Evolutionary conservation across 1,284 basidiomycete genomes (phyloP).

Genomic region (Hymenochaete sp.): DNA sequence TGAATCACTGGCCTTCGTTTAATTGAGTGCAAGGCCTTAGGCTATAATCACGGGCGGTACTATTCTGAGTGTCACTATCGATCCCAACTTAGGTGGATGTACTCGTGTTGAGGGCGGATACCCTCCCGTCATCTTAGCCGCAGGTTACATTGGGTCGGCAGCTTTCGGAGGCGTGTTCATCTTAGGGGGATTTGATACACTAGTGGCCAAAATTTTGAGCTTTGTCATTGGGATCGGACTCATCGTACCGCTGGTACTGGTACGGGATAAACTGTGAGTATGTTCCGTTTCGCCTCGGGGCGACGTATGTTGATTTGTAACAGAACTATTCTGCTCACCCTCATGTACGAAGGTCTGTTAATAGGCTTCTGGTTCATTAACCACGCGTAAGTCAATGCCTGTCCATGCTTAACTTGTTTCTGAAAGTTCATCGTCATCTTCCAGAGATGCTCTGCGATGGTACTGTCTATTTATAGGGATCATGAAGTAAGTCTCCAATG

Average conservation of each 20-base stretch:
- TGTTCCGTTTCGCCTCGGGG: conserved; percentile 9
- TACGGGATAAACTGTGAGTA: conserved; percentile 71
- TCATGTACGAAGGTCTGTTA: conserved; percentile 65
- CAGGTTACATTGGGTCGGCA: conserved; percentile 74
- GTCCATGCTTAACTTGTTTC: conserved; percentile 4
- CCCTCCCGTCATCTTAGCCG: conserved; percentile 57
- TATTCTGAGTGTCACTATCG: conserved; percentile 68
- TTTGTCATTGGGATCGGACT: conserved; percentile 72
- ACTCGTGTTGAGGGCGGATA: conserved; percentile 69
- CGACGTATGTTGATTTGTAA: conserved; percentile 10
- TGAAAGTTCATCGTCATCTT: conserved; percentile 3
- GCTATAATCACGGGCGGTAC: conserved; percentile 70
- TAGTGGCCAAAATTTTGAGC: conserved; percentile 74
- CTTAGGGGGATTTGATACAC: conserved; percentile 68
- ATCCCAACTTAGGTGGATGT: conserved; percentile 71
- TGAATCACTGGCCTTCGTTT: neutral
- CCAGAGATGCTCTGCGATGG: conserved; percentile 61
- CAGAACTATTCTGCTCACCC: conserved; percentile 70
- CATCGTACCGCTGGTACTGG: conserved; percentile 64
- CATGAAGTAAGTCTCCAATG: conserved; percentile 56
- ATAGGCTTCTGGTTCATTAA: conserved; percentile 81
- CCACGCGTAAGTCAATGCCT: conserved; percentile 54
- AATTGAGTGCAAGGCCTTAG: conserved; percentile 28
- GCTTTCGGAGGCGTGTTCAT: conserved; percentile 71
- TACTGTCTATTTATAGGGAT: conserved; percentile 76